Evolutionary conservation across 768 basidiomycete genomes (phyloP).

Genomic region (Tricholoma saponaceum): DNA sequence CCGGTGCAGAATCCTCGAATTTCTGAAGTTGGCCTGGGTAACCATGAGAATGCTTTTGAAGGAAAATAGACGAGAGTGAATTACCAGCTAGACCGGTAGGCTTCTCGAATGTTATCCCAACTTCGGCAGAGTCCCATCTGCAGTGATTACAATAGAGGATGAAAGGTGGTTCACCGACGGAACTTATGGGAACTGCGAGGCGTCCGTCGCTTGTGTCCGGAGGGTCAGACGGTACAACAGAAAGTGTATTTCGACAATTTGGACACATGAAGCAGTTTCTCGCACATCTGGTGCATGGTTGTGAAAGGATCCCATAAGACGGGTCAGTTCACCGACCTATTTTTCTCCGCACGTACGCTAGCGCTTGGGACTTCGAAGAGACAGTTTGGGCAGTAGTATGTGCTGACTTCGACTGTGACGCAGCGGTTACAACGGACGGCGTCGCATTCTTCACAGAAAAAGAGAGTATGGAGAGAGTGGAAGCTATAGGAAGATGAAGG

Average conservation of each 20-base stretch:
- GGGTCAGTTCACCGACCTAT: conserved; percentile 51
- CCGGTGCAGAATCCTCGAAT: conserved; percentile 80
- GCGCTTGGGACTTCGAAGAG: conserved; percentile 98
- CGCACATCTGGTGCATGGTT: conserved; percentile 67
- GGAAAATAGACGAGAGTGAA: conserved; percentile 18
- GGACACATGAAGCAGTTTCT: conserved; percentile 98
- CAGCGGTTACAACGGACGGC: conserved; percentile 91
- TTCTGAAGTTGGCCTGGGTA: conserved; percentile 85
- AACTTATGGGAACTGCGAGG: conserved; percentile 46
- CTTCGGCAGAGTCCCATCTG: conserved; percentile 90
- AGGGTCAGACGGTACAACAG: conserved; percentile 88
- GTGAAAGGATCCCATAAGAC: conserved; percentile 2
- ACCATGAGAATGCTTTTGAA: neutral
- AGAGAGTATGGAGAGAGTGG: conserved; percentile 79
- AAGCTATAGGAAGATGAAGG: conserved; percentile 78
- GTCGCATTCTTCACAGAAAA: conserved; percentile 99
- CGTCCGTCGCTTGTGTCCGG: conserved; percentile 58
- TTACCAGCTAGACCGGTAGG: conserved; percentile 91
- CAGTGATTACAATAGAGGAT: conserved; percentile 90
- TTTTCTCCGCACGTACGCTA: conserved; percentile 97
- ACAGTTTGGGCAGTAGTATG: conserved; percentile 98
- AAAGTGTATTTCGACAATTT: conserved; percentile 83
- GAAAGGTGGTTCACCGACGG: conserved; percentile 84
- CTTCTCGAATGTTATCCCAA: conserved; percentile 93
- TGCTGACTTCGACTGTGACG: conserved; percentile 89